Evolutionary conservation across 495 filamentous ascomycete species (phyloP), one percentile per base, ranked within the genome.

Genomic region (Neurospora cerealis): DNA sequence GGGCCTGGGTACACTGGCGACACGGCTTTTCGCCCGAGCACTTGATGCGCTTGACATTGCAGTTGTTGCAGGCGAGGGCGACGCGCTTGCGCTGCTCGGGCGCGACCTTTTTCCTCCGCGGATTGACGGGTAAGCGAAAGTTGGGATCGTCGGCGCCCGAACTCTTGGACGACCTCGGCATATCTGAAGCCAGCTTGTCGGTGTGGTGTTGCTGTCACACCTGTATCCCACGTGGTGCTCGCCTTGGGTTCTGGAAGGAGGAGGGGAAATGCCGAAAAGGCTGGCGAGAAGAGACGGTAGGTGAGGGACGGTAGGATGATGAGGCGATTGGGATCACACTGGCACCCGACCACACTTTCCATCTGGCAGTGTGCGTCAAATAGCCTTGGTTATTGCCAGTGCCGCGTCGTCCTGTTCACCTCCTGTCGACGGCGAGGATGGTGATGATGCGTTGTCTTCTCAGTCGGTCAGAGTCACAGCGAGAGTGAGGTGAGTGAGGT

Each of bases 1-100:
- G 70, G 11, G 77, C 36, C 44, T 32, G 72, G 24, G 72, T 40
- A 73, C 83, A 84, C 71, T 81, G 79, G 10, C 69, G 39, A 73
- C 83, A 85, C 2, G 83, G 83, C 36, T 70, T 70, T 1, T 80
- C 74, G 38, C 83, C 83, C n/a, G 77, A 81, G 75, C 83, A 85
- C 71, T 83, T 85, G 74, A 83, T 81, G 70, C 83, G 82, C 19
- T 80, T 79, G 32, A 84, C 76, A 76, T 85, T 85, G 80, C 83
- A 85, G 72, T 75, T 77, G 73, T 85, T 84, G 78, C 83, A 85
- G 24, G 81, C 81, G 7, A 77, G 80, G 34, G 78, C 78, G 15
- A 83, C 81, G 15, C 81, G 78, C 73, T 82, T 82, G 32, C 81
- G 71, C 72, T 80, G 71, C n/a, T 81, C 80, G 21, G 79, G 75